Evolutionary conservation across 768 basidiomycete species (phyloP), one percentile per base, ranked within the genome.

Genomic region (Rhodotorula toruloides): DNA sequence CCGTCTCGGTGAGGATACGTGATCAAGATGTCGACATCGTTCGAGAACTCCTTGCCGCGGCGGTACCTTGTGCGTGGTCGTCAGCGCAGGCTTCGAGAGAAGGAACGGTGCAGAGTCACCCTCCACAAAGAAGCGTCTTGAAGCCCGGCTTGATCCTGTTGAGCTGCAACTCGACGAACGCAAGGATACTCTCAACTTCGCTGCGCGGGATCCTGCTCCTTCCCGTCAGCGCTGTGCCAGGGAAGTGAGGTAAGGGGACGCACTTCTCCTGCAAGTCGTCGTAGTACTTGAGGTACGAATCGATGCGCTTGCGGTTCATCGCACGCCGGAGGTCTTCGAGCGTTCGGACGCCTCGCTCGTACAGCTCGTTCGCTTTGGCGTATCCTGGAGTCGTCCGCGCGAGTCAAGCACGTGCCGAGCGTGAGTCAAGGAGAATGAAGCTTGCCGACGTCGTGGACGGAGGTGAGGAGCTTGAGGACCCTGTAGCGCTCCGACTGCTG

Each of bases 21-120:
- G 46, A 53, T 27, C 13, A 65, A 32, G n/a, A 68, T 32, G 46
- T 68, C 67, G 29, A 68, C 57, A 37, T 68, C 67, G 57, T 54
- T 54, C 8, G 57, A 58, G 25, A n/a, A 21, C 12, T 14, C 19
- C 47, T 68, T 63, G 22, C 67, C 67, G 3, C 67, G 32, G 2
- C 67, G 36, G 29, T 68, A 68, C 22, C 54, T n/a, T 56, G 32
- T 13, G 25, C 8, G 27, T 19, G 19, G 42, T 27, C 54, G 17
- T 40, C 16, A 27, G 54, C 54, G 3, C 25, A 17, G 25, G 54
- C 9, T 11, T 29, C n/a, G n/a, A 19, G 40, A 3, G 11, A 2
- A 44, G 27, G 29, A 56, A 29, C 1, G 54, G 31, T 17, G 34
- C 9, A 7, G 17, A 43, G 27, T 6, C 21, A 56, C 31, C 63